Evolutionary conservation across 139 green algal species (phyloP).

Genomic region (Diplosphaera chodatii): DNA sequence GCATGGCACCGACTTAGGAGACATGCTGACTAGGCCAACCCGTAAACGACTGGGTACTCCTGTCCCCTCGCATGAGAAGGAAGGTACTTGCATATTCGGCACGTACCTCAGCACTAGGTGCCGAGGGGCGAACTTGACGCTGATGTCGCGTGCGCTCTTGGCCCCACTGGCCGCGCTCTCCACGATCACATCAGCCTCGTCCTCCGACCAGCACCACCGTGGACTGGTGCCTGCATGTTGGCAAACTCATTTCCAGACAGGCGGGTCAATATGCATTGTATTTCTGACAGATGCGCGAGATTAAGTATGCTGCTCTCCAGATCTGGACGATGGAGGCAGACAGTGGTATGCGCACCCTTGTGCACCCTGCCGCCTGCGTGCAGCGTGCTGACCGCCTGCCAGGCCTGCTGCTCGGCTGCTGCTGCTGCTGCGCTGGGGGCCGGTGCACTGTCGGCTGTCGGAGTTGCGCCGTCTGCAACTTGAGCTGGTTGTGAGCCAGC

Average conservation of each 20-base stretch:
- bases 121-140: not conserved
- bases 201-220: not conserved
- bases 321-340: no score
- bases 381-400: not conserved
- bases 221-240: not conserved
- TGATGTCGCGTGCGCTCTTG: not conserved
- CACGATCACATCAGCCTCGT: not conserved
- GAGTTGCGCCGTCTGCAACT: no score
- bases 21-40: no score
- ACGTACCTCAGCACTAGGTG: not conserved
- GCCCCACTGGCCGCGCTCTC: not conserved
- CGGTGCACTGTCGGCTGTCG: not conserved
- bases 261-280: no score
- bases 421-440: not conserved
- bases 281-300: no score
- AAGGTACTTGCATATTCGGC: no score
- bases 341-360: not conserved
- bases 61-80: no score
- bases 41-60: no score
- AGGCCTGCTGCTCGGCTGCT: no score
- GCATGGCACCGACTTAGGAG: no score
- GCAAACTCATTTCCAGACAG: not conserved
- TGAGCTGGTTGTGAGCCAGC: no score
- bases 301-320: no score
- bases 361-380: not conserved